Percentiles rank a stretch among this genome's conserved stretches.
phyloP scores from a whole-genome alignment of 2,329 filamentous ascomycete species.

The Dactylellina drechsleri region DNA sequence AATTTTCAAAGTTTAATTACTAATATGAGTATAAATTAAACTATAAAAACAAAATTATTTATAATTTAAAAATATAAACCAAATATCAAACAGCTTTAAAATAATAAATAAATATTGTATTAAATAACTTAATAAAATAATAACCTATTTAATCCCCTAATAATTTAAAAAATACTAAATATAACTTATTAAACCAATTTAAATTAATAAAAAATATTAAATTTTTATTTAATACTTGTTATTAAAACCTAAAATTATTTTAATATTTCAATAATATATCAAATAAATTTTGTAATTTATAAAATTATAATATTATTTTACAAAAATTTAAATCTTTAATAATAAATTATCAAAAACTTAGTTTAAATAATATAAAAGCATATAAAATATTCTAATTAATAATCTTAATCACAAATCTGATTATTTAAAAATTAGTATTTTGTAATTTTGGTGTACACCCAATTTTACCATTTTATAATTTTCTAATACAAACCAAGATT shows the following conservation, averaged over 20 bases:
- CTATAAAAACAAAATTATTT: slow-evolving; percentile 3
- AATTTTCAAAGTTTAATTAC: slow-evolving; percentile 2
- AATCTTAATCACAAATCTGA: no score
- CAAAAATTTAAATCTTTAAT: neutral
- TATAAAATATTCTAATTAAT: no score
- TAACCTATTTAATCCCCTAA: neutral
- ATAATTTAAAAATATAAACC: neutral
- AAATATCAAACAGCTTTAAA: neutral
- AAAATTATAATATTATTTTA: neutral
- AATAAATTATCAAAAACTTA: no score
- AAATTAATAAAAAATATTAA: neutral
- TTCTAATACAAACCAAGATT: neutral
- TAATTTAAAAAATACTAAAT: no score
- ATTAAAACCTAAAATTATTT: neutral
- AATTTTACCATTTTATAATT: neutral
- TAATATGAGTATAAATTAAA: neutral
- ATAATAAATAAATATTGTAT: neutral
- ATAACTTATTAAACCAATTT: neutral
- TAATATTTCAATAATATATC: neutral
- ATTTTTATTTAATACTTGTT: neutral
- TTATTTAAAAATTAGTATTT: neutral
- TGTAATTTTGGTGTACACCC: no score
- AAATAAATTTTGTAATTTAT: neutral
- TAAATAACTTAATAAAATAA: neutral
- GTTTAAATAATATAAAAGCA: no score